Evolutionary conservation across 2,329 filamentous ascomycete genomes (phyloP).

Genomic region (Epichloe typhina): DNA sequence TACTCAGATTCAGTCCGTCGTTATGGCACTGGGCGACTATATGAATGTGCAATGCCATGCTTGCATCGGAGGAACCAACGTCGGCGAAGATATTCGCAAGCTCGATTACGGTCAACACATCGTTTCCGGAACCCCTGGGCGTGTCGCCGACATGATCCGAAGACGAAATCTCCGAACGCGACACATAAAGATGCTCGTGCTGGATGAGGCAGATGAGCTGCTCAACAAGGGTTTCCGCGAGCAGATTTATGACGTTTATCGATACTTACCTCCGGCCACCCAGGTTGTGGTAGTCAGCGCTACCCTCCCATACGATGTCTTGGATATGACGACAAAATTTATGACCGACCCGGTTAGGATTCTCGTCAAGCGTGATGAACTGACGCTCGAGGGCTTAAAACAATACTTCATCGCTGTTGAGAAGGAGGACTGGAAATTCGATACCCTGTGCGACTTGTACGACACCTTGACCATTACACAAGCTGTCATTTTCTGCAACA

Average conservation of each 20-base stretch:
- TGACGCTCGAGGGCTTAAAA: slow-evolving; percentile 94
- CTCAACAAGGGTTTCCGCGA: slow-evolving; percentile 93
- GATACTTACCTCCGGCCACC: slow-evolving; percentile 88
- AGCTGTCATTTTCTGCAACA: slow-evolving; percentile 99
- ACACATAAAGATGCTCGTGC: slow-evolving; percentile 51
- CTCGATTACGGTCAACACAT: slow-evolving; percentile 97
- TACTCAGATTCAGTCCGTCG: slow-evolving; percentile 95
- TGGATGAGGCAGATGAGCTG: slow-evolving; percentile 48
- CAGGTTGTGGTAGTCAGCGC: slow-evolving; percentile 96
- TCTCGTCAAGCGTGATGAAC: slow-evolving; percentile 94
- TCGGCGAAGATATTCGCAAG: slow-evolving; percentile 94
- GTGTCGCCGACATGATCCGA: slow-evolving; percentile 59
- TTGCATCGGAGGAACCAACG: slow-evolving; percentile 95
- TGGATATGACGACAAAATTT: slow-evolving; percentile 99
- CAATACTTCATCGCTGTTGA: slow-evolving; percentile 99
- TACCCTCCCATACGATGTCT: slow-evolving; percentile 91
- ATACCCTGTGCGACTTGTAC: slow-evolving; percentile 96
- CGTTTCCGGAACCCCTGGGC: slow-evolving; percentile 88
- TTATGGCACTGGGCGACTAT: slow-evolving; percentile 99
- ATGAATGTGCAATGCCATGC: slow-evolving; percentile 99
- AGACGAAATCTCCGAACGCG: slow-evolving; percentile 43
- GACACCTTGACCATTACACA: slow-evolving; percentile 97
- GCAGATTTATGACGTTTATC: slow-evolving; percentile 98
- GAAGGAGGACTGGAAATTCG: slow-evolving; percentile 99
- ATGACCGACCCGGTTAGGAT: slow-evolving; percentile 98